phyloP scores from a whole-genome alignment of 495 filamentous ascomycete species.

The Annulohypoxylon maeteangense region DNA sequence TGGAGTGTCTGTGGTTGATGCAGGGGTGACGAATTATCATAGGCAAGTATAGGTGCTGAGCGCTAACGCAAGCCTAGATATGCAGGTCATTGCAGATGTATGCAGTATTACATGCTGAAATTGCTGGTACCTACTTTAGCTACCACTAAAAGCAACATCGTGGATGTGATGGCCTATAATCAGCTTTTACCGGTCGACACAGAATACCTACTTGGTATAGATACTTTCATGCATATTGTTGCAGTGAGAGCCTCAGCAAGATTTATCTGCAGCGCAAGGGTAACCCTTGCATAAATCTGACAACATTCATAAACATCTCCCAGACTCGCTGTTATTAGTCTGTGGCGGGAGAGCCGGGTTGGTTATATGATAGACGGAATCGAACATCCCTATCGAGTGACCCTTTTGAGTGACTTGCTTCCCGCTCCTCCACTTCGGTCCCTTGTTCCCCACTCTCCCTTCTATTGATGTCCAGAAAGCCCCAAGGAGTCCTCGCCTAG shows the following conservation, averaged over 20 bases:
- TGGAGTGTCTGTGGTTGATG: background rate
- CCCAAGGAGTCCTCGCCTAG: slow-evolving; percentile 21
- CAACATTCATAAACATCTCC: slow-evolving; percentile 17
- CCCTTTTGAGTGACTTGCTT: slow-evolving; percentile 48
- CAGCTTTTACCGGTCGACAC: slow-evolving; percentile 9
- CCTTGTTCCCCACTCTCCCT: slow-evolving; percentile 47
- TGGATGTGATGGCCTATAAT: background rate
- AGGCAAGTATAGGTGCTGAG: slow-evolving; percentile 5
- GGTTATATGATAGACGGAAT: slow-evolving; percentile 26
- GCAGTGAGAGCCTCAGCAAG: slow-evolving; percentile 31
- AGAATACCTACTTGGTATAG: too few relatives aligned
- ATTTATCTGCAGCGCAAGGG: slow-evolving; percentile 15
- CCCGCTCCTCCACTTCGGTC: slow-evolving; percentile 46
- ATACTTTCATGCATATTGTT: slow-evolving; percentile 9
- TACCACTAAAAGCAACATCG: slow-evolving; percentile 6
- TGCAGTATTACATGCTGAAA: slow-evolving; percentile 13
- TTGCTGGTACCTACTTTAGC: background rate
- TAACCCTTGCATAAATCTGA: slow-evolving; percentile 28
- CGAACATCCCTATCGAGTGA: slow-evolving; percentile 39
- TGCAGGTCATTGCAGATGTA: slow-evolving; percentile 15
- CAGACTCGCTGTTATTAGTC: background rate
- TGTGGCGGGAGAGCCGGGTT: slow-evolving; percentile 9
- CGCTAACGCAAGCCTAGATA: background rate
- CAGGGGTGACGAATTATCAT: background rate
- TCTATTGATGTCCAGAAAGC: slow-evolving; percentile 27